Evolutionary conservation across 1,284 basidiomycete species (phyloP).

Genomic region (Phellopilus nigrolimitatus): DNA sequence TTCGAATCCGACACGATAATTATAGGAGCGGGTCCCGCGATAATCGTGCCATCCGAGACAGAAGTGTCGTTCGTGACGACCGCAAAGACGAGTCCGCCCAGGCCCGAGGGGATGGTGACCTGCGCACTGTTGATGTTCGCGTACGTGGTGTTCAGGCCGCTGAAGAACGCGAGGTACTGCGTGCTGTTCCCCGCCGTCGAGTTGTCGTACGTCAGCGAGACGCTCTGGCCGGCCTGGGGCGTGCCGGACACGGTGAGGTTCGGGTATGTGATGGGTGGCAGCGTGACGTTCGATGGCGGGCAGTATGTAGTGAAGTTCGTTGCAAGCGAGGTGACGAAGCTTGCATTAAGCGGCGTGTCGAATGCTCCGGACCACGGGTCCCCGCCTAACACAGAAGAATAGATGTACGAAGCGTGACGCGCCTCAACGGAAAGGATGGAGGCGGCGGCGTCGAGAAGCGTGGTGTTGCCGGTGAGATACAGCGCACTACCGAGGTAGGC

Average conservation of each 20-base stretch:
- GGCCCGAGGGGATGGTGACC: slow-evolving; percentile 26
- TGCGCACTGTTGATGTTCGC: slow-evolving; percentile 31
- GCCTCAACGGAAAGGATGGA: slow-evolving; percentile 41
- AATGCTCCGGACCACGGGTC: slow-evolving; percentile 54
- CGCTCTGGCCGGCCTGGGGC: slow-evolving; percentile 24
- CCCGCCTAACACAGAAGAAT: slow-evolving; percentile 40
- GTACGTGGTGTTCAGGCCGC: slow-evolving; percentile 32
- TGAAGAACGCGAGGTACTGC: slow-evolving; percentile 37
- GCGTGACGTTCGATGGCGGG: slow-evolving; percentile 31
- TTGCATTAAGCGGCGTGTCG: slow-evolving; percentile 34
- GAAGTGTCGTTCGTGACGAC: slow-evolving; percentile 21
- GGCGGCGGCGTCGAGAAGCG: slow-evolving; percentile 34
- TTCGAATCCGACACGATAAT: too few relatives aligned
- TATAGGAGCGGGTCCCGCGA: slow-evolving; percentile 37
- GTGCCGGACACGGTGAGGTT: slow-evolving; percentile 29
- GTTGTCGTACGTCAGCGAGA: slow-evolving; percentile 30
- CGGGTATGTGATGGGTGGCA: slow-evolving; percentile 40
- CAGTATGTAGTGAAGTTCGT: slow-evolving; percentile 34
- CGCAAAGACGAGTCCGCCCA: slow-evolving; percentile 25
- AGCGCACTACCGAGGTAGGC: slow-evolving; percentile 40
- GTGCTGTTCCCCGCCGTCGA: slow-evolving; percentile 25
- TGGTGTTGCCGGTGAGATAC: slow-evolving; percentile 25
- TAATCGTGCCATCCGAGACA: slow-evolving; percentile 28
- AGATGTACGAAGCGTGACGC: slow-evolving; percentile 49
- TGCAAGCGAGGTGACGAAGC: slow-evolving; percentile 27